These are phyloP conservation scores for Quercus engelmannii DNA, from an alignment of 306 rosid genomes.

Conservation along the genomic window DNA sequence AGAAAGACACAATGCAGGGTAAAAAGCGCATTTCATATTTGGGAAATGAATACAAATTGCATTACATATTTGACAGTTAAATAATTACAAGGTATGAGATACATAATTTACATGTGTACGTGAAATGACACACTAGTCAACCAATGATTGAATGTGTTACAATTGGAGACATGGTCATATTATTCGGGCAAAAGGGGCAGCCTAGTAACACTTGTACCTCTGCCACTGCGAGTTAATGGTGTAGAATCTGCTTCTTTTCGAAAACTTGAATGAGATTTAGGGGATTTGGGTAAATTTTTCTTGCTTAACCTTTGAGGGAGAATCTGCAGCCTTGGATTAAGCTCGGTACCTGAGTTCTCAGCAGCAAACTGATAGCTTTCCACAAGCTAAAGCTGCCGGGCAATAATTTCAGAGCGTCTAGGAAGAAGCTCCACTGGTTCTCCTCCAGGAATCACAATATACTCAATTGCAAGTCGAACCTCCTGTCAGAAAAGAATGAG, in stretches of 20 bases:
- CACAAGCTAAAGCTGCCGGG: slow-evolving; percentile 88
- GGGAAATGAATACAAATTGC: too few relatives aligned
- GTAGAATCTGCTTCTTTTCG: slow-evolving; percentile 35
- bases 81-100: slow-evolving; percentile 30
- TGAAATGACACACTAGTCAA: slow-evolving; percentile 27
- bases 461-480: slow-evolving; percentile 96
- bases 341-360: slow-evolving; percentile 86
- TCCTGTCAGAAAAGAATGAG: slow-evolving; percentile 44
- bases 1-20: too few relatives aligned
- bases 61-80: neutral
- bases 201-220: slow-evolving; percentile 52
- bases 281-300: slow-evolving; percentile 31
- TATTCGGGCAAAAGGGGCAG: slow-evolving; percentile 77
- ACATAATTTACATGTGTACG: slow-evolving; percentile 56
- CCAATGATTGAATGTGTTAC: slow-evolving; percentile 35
- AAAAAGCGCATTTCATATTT: too few relatives aligned
- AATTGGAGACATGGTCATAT: slow-evolving; percentile 22
- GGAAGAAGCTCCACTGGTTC: slow-evolving; percentile 99
- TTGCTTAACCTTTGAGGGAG: slow-evolving; percentile 66
- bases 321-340: slow-evolving; percentile 93
- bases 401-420: slow-evolving; percentile 83
- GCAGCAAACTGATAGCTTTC: slow-evolving; percentile 86
- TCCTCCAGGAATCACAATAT: slow-evolving; percentile 98
- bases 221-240: slow-evolving; percentile 30
- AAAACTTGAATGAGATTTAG: slow-evolving; percentile 39